A percentile compares a stretch with the other conserved stretches of the same genome.
Evolutionary conservation across 495 filamentous ascomycete genomes (phyloP).

Genomic region (Hypoxylon fuscum): DNA sequence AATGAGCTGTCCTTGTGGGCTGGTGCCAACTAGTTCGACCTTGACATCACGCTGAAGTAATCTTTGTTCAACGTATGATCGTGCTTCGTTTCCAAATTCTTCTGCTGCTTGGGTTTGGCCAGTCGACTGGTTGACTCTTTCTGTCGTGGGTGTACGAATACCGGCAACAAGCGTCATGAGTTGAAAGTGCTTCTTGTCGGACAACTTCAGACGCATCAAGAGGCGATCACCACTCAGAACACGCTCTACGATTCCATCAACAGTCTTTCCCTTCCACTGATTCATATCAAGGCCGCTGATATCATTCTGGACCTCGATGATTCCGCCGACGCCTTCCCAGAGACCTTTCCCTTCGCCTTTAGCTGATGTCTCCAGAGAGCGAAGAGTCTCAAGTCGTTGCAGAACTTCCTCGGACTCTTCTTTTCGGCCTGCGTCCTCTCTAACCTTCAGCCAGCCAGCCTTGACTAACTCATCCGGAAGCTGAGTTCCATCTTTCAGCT

Average conservation of each 20-base stretch:
- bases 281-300: slow-evolving; percentile 75
- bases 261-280: slow-evolving; percentile 76
- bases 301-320: slow-evolving; percentile 82
- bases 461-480: slow-evolving; percentile 82
- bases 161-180: slow-evolving; percentile 87
- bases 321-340: slow-evolving; percentile 68
- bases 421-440: slow-evolving; percentile 89
- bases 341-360: slow-evolving; percentile 79
- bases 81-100: slow-evolving; percentile 85
- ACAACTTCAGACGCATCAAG: slow-evolving; percentile 80
- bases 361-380: slow-evolving; percentile 80
- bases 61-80: slow-evolving; percentile 82
- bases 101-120: slow-evolving; percentile 85
- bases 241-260: slow-evolving; percentile 83
- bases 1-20: slow-evolving; percentile 85
- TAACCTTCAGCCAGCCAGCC: slow-evolving; percentile 88
- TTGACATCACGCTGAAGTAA: slow-evolving; percentile 86
- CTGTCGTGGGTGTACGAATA: slow-evolving; percentile 84
- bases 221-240: slow-evolving; percentile 91
- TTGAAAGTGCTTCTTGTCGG: slow-evolving; percentile 82
- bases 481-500: slow-evolving; percentile 73
- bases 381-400: slow-evolving; percentile 76
- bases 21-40: slow-evolving; percentile 82
- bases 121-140: slow-evolving; percentile 76
- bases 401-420: slow-evolving; percentile 81